Evolutionary conservation across 371 early-diverging fungal species (phyloP), one percentile per base, ranked within the genome.

Genomic region (Zychaea mexicana): DNA sequence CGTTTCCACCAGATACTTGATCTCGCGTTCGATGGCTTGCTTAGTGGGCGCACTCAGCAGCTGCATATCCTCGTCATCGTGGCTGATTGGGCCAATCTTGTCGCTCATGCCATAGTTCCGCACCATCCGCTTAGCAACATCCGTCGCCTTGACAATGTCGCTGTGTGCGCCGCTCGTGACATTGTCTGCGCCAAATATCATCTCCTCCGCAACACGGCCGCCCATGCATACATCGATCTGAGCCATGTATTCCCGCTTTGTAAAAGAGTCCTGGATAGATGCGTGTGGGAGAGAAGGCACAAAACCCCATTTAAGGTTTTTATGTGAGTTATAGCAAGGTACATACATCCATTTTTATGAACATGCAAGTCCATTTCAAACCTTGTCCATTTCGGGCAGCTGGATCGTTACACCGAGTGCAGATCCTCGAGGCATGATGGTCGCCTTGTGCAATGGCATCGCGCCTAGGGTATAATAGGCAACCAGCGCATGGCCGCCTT

Each of bases 401-500:
- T 95, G 96, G 13, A 96, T 90, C 0, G 94, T 92, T 64, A 96
- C 86, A 24, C 97, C 97, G 46, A 96, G 76, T 2, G 93, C 90
- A 32, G 81, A 78, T 12, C 97, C 97, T 19, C 98, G 89, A 7
- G 98, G 98, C 78, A 97, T 96, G 53, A 97, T 92, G 5, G 97
- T 96, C 12, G 96, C 97, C 73, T 98, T 98, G 81, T 96, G 96
- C 58, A 98, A 70, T 24, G 96, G 94, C 84, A 91, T 85, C 17
- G 98, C 95, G 1, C 95, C 95, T 17, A 86, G 85, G 22, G 96
- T 96, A 78, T 90, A 93, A 66, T 94, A 83, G 7, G 97, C 97
- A 1, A 94, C 94, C 45, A 98, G 78, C 0, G 98, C 92, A 73
- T 98, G 98, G 1, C 98, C 98, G 38, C 95, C 96, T 74, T 98